A percentile compares a stretch with the other conserved stretches of the same genome.
phyloP scores from a whole-genome alignment of 2,329 filamentous ascomycete species.

The Aspergillus luchuensis region DNA sequence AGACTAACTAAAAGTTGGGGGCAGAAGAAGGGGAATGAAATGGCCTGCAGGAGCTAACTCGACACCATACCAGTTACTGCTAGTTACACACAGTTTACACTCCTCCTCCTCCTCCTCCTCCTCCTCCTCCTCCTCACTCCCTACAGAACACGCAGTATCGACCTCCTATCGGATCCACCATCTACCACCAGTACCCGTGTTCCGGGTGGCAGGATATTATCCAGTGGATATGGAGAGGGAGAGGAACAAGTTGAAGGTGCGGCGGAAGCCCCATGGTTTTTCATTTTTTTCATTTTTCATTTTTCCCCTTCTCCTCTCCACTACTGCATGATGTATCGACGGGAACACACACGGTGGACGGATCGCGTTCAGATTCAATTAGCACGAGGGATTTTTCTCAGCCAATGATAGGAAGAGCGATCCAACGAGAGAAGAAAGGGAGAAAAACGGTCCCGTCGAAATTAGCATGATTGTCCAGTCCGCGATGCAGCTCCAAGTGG shows the following conservation, averaged over 20 bases:
- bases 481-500: conserved; percentile 11
- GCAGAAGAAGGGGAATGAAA: not conserved
- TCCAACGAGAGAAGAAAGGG: conserved; percentile 11
- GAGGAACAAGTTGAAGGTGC: not conserved
- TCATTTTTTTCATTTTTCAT: not conserved
- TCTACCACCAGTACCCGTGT: too few relatives aligned
- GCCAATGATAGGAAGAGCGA: conserved; percentile 18
- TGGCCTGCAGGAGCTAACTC: not conserved
- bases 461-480: conserved; percentile 3
- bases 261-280: not conserved
- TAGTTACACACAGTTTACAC: too few relatives aligned
- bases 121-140: too few relatives aligned
- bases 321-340: conserved; percentile 7
- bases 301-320: too few relatives aligned
- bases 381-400: conserved; percentile 27
- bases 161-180: too few relatives aligned
- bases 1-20: not conserved
- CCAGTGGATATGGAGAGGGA: conserved; percentile 8
- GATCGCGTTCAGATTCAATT: conserved; percentile 17
- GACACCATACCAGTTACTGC: too few relatives aligned
- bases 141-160: too few relatives aligned
- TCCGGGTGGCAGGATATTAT: not conserved
- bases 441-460: conserved; percentile 18
- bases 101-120: too few relatives aligned
- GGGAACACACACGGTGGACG: not conserved